A percentile compares a stretch with the other conserved stretches of the same genome.
Conservation (phyloP, 1,139 yeast species). For the Pichia sp. region DNA sequence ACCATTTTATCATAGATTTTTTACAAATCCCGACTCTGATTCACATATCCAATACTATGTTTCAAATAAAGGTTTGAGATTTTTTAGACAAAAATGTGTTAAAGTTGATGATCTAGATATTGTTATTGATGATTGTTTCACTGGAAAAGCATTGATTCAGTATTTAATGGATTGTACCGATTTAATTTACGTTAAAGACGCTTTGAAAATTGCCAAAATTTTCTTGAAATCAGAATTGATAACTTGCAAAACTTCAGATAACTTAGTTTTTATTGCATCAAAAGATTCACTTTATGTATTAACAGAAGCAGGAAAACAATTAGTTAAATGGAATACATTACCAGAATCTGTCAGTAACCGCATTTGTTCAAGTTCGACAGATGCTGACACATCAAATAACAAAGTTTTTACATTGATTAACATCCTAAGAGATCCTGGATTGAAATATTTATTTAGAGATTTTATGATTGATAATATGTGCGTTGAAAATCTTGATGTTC, state of each 20-base stretch:
- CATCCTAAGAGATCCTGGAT: conserved; percentile 71
- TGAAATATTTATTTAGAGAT: conserved; percentile 57
- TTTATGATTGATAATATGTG: conserved; percentile 63
- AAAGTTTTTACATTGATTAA: conserved; percentile 33
- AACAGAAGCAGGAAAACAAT: conserved; percentile 17
- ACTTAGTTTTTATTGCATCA: not conserved
- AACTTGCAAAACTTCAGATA: conserved; percentile 12
- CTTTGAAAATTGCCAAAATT: conserved; percentile 50
- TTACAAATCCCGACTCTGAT: conserved; percentile 86
- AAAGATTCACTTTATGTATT: conserved; percentile 22
- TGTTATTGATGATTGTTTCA: conserved; percentile 41
- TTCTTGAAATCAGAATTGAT: conserved; percentile 34
- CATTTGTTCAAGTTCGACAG: not conserved
- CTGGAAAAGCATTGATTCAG: conserved; percentile 76
- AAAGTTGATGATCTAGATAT: conserved; percentile 21
- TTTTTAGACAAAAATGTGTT: conserved; percentile 41
- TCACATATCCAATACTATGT: conserved; percentile 74
- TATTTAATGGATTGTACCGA: conserved; percentile 92
- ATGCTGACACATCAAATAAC: not conserved
- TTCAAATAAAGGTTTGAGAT: conserved; percentile 59
- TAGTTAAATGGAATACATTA: conserved; percentile 14
- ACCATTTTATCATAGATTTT: conserved; percentile 71
- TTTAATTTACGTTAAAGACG: conserved; percentile 52
- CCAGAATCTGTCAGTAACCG: not conserved
- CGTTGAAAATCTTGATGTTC: conserved; percentile 71